phyloP scores from a whole-genome alignment of 305 asterid genomes.

The Petunia hybrid region DNA sequence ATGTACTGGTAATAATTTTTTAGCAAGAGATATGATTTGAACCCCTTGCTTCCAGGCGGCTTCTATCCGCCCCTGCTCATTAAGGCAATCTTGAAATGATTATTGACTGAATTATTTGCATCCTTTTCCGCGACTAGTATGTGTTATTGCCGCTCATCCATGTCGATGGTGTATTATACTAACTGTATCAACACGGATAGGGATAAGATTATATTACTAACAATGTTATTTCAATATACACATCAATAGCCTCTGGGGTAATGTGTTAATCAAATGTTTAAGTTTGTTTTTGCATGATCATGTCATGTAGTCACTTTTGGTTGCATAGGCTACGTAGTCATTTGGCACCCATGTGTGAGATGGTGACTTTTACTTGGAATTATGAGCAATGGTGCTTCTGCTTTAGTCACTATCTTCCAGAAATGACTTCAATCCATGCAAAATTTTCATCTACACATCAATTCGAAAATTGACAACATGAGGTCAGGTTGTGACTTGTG shows the following conservation, averaged over 20 bases:
- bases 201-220: conserved; percentile 3
- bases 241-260: background rate
- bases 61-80: no score
- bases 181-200: background rate
- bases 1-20: no score
- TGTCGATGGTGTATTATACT: background rate
- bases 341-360: conserved; percentile 31
- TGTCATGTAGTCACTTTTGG: conserved; percentile 33
- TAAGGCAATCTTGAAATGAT: background rate
- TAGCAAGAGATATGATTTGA: no score
- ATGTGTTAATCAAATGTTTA: conserved; percentile 19
- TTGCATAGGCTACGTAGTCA: conserved; percentile 31
- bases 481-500: background rate
- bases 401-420: conserved; percentile 32
- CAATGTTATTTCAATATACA: background rate
- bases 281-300: conserved; percentile 32
- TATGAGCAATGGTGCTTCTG: conserved; percentile 26
- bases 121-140: background rate
- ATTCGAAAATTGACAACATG: conserved; percentile 14
- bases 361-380: conserved; percentile 31
- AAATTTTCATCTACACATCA: conserved; percentile 6
- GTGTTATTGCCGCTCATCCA: no score
- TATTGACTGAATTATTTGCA: background rate
- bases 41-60: no score
- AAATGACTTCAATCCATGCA: conserved; percentile 26